Conservation (phyloP, 2,329 filamentous ascomycete genomes). For the Cladophialophora bantiana region DNA sequence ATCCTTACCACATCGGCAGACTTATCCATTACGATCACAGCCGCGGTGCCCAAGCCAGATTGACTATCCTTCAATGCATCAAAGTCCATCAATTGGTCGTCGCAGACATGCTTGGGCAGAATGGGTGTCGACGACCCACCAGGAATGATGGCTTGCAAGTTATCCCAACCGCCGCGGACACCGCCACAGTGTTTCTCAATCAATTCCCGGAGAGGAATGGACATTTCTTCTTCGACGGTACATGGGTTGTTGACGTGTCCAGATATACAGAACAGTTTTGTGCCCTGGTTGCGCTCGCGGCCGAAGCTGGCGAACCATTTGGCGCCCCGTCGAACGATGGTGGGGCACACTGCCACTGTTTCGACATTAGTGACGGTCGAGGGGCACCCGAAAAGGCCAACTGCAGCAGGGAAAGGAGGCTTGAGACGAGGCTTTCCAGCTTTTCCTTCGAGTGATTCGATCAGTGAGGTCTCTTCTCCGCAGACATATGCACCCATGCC, state of each 20-base stretch:
- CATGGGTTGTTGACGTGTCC: conserved; percentile 98
- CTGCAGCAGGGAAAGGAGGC: conserved; percentile 96
- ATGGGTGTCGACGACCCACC: conserved; percentile 97
- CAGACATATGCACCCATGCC: conserved; percentile 98
- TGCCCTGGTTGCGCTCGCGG: conserved; percentile 93
- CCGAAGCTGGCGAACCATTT: conserved; percentile 94
- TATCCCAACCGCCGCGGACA: conserved; percentile 96
- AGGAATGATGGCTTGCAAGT: conserved; percentile 91
- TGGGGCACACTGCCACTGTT: conserved; percentile 92
- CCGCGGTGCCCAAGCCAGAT: conserved; percentile 94
- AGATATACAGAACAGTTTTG: conserved; percentile 98
- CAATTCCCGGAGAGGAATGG: conserved; percentile 90
- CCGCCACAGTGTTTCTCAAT: conserved; percentile 99
- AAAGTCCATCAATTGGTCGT: conserved; percentile 98
- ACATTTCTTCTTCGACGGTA: conserved; percentile 99
- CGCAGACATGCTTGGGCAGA: conserved; percentile 85
- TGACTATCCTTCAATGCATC: conserved; percentile 97
- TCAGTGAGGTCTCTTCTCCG: conserved; percentile 96
- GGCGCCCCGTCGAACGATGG: conserved; percentile 90
- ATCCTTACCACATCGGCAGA: conserved; percentile 93
- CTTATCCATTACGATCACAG: conserved; percentile 99
- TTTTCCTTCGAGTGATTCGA: conserved; percentile 98
- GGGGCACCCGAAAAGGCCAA: conserved; percentile 96
- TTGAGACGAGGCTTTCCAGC: conserved; percentile 98
- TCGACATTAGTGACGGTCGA: conserved; percentile 98